Percentiles rank a stretch among this genome's conserved stretches.
phyloP scores from a whole-genome alignment of 345 rosid genomes.

The Salix brachista region DNA sequence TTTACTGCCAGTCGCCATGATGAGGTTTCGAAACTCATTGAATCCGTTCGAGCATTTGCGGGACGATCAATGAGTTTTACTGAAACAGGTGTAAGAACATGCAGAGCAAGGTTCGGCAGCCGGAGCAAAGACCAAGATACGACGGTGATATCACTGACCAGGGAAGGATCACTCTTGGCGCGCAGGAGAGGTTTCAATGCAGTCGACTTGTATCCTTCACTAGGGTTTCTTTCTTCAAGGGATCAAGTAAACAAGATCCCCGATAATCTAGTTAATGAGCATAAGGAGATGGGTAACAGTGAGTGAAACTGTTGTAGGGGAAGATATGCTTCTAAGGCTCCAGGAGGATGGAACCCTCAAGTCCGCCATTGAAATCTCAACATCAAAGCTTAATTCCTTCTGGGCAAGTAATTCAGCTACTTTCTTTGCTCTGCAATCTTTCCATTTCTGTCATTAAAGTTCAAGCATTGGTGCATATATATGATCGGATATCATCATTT shows the following conservation, averaged over 20 bases:
- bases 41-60: neutral
- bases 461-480: too few species aligned
- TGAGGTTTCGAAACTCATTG: constrained; percentile 8
- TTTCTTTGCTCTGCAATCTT: neutral
- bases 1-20: neutral
- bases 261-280: neutral
- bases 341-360: constrained; percentile 11
- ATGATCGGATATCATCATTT: too few species aligned
- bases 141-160: neutral
- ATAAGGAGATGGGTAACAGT: neutral
- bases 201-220: constrained; percentile 10
- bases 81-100: constrained; percentile 9
- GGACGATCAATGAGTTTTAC: constrained; percentile 2
- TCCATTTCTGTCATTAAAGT: too few species aligned
- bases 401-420: neutral
- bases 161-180: neutral
- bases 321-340: constrained; percentile 15
- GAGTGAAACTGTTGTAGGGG: neutral
- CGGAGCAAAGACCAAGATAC: constrained; percentile 3
- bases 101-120: constrained; percentile 12
- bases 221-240: neutral
- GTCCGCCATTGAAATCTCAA: constrained; percentile 2
- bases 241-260: neutral
- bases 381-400: constrained; percentile 11
- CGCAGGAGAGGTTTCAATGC: constrained; percentile 12